Evolutionary conservation across 805 yeast genomes (phyloP), one percentile per base, ranked within the genome.

Genomic region (Cyberlindnera subsufficiens): DNA sequence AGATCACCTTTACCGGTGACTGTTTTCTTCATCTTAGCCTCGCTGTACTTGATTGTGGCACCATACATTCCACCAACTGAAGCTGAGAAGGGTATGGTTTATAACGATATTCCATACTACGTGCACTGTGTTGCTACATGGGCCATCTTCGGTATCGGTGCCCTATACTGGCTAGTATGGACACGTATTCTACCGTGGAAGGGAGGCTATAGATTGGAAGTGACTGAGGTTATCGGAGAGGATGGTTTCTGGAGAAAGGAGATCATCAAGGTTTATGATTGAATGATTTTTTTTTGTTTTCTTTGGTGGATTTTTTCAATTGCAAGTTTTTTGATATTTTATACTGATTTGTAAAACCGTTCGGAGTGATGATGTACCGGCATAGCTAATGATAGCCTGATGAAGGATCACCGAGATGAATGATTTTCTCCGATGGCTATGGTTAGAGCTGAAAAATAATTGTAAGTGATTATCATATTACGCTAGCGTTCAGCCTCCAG

Each of bases 121-220:
- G 71, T 80, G 43, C 90, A 84, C 60, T 80, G 88, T 58, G 93
- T 85, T 39, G 86, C 83, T n/a, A 81, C 89, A 11, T 75, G 88
- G 80, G 89, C 83, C 50, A 70, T 86, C 37, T 80, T 82, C 53
- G 82, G 71, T 13, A 59, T 79, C 38, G 91, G 87, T 49, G 75
- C 72, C 31, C 51, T 72, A 1, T 86, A 84, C 66, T 86, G 88
- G 83, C 45, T 79, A 8, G 56, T 79, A 15, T 80, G 87, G 84
- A 70, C 79, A 34, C 64, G 64, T 44, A 39, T 80, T 1, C 60
- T 82, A 51, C 95, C 95, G 35, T 60, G 57, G 54, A 42, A 65
- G 20, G 77, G 78, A 30, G 71, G 73, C 8, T 81, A 81, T 65
- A 64, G 64, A 27, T 64, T 82, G 52, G 71, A 65, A 11, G 66